Percentiles rank a stretch among this genome's conserved stretches.
Evolutionary conservation across 2,329 filamentous ascomycete genomes (phyloP).

Genomic region (Pseudopithomyces chartarum): DNA sequence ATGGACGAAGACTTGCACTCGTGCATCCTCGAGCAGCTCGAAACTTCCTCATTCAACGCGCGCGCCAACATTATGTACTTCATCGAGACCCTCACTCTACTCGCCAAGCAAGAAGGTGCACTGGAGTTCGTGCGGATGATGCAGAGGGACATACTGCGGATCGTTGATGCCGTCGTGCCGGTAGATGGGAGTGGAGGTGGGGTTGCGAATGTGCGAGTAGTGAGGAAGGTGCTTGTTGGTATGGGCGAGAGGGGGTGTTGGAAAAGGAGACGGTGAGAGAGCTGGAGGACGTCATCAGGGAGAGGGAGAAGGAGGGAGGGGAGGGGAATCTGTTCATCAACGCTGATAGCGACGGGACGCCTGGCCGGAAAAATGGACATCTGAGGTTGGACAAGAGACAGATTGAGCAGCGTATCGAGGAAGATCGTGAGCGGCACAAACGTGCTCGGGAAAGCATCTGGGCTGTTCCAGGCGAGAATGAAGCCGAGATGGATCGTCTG

Average conservation of each 20-base stretch:
- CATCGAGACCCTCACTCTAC: slow-evolving; percentile 90
- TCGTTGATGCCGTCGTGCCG: slow-evolving; percentile 91
- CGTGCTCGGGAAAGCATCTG: slow-evolving; percentile 89
- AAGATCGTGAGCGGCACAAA: slow-evolving; percentile 95
- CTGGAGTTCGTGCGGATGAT: slow-evolving; percentile 90
- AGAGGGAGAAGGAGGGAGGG: slow-evolving; percentile 72
- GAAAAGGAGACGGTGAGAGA: slow-evolving; percentile 75
- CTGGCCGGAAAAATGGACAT: slow-evolving; percentile 37
- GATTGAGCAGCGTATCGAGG: slow-evolving; percentile 94
- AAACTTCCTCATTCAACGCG: slow-evolving; percentile 94
- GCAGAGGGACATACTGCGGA: slow-evolving; percentile 85
- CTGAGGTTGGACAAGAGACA: slow-evolving; percentile 77
- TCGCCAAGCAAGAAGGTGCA: slow-evolving; percentile 76
- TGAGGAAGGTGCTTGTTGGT: slow-evolving; percentile 76
- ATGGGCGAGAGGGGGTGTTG: slow-evolving; percentile 72
- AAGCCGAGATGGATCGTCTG: slow-evolving; percentile 69
- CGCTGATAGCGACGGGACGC: slow-evolving; percentile 16
- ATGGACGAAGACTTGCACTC: slow-evolving; percentile 97
- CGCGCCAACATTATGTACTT: slow-evolving; percentile 99
- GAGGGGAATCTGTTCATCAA: slow-evolving; percentile 20
- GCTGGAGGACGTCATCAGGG: slow-evolving; percentile 82
- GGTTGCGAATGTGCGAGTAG: slow-evolving; percentile 91
- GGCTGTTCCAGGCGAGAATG: slow-evolving; percentile 71
- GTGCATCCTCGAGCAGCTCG: slow-evolving; percentile 94
- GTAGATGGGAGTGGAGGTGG: slow-evolving; percentile 84